phyloP scores from a whole-genome alignment of 106 monocot species.

The Dendrobium catenatum region DNA sequence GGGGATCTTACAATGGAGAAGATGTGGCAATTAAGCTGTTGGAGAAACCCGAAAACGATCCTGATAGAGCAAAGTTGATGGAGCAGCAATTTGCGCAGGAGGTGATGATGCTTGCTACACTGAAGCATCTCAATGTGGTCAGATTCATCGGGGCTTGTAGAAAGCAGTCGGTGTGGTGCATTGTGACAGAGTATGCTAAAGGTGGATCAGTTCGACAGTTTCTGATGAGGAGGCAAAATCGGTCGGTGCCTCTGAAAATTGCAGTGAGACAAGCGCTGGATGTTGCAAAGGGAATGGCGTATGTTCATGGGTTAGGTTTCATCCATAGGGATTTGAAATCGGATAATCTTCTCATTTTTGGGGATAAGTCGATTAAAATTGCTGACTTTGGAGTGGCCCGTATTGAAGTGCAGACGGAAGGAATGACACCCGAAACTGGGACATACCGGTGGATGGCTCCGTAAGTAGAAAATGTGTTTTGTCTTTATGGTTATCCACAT shows the following conservation, averaged over 20 bases:
- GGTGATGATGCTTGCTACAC: slow-evolving; percentile 31
- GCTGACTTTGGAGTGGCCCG: slow-evolving; percentile 33
- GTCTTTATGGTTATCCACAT: not conserved
- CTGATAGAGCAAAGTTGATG: slow-evolving; percentile 28
- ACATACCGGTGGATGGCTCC: slow-evolving; percentile 41
- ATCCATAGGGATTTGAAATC: slow-evolving; percentile 38
- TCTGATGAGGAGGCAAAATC: slow-evolving; percentile 21
- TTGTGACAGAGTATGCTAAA: slow-evolving; percentile 35
- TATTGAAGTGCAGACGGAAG: slow-evolving; percentile 31
- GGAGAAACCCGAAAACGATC: slow-evolving; percentile 30
- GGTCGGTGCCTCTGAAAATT: slow-evolving; percentile 21
- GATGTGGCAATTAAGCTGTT: slow-evolving; percentile 35
- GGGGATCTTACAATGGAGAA: slow-evolving; percentile 28
- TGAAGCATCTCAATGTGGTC: slow-evolving; percentile 29
- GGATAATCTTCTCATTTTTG: slow-evolving; percentile 27
- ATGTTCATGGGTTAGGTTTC: slow-evolving; percentile 25
- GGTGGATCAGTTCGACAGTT: slow-evolving; percentile 33
- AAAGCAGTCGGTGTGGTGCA: slow-evolving; percentile 38
- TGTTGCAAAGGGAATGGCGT: slow-evolving; percentile 28
- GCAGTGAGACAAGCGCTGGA: slow-evolving; percentile 31
- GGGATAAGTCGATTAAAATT: slow-evolving; percentile 34
- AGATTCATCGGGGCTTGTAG: slow-evolving; percentile 33
- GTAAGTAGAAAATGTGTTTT: slow-evolving; percentile 8
- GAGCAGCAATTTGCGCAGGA: slow-evolving; percentile 41
- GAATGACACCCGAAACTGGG: slow-evolving; percentile 34